phyloP scores from a whole-genome alignment of 257 asterid species.

The Nicotiana paniculata region DNA sequence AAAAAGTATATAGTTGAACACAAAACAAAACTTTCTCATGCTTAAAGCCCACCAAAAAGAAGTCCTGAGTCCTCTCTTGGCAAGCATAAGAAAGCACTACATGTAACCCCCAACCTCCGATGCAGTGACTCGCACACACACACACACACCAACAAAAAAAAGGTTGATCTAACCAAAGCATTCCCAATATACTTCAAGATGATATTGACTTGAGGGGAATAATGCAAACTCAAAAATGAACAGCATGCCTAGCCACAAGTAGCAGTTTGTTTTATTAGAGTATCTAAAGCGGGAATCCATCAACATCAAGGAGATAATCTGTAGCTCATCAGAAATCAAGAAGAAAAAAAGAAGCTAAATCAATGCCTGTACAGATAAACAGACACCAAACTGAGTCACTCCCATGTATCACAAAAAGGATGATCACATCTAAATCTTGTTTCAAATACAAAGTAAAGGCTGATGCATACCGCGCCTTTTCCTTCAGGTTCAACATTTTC shows the following conservation, averaged over 20 bases:
- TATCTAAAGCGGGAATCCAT: not conserved
- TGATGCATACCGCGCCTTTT: conserved; percentile 45
- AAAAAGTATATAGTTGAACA: not conserved
- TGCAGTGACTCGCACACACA: not conserved
- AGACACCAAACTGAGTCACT: not conserved
- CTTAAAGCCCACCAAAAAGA: not conserved
- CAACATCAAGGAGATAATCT: not conserved
- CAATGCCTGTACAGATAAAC: not conserved
- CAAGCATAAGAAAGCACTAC: not conserved
- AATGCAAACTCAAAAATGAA: not conserved
- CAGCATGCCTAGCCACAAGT: not conserved
- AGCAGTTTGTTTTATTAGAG: not conserved
- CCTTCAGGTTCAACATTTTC: conserved; percentile 64
- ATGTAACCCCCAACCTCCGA: not conserved
- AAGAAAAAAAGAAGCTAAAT: not conserved
- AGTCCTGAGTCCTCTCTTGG: not conserved
- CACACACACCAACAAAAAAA: too few species aligned
- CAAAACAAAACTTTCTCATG: not conserved
- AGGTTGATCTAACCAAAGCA: not conserved
- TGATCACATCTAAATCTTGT: not conserved
- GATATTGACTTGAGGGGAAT: not conserved
- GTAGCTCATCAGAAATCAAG: not conserved
- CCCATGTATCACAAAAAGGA: not conserved
- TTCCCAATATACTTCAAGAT: not conserved
- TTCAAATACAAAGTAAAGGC: conserved; percentile 1